These are phyloP conservation scores for Populus nigra DNA, from an alignment of 345 rosid genomes.

Conservation along the genomic window DNA sequence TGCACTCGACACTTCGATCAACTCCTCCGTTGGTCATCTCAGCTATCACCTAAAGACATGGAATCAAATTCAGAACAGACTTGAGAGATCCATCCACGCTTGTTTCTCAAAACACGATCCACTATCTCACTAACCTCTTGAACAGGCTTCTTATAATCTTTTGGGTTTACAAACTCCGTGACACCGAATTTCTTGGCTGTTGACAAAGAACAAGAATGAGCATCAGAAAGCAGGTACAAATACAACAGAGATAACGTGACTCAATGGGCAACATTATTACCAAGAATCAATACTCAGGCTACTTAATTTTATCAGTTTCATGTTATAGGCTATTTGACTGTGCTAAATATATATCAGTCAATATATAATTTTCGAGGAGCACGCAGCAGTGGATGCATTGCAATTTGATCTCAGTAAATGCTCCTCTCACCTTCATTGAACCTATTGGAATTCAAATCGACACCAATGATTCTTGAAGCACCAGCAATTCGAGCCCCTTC, in stretches of 20 bases:
- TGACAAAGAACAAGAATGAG: neutral
- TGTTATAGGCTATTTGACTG: too few relatives aligned
- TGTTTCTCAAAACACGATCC: too few relatives aligned
- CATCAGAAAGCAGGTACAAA: neutral
- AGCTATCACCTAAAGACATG: slow-evolving; percentile 36
- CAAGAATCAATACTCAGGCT: too few relatives aligned
- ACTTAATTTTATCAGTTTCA: too few relatives aligned
- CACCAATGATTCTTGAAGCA: slow-evolving; percentile 45
- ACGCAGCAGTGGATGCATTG: too few relatives aligned
- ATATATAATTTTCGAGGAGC: too few relatives aligned
- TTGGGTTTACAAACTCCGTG: slow-evolving; percentile 21
- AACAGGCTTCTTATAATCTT: slow-evolving; percentile 18
- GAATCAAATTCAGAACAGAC: neutral
- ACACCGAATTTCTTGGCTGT: slow-evolving; percentile 22
- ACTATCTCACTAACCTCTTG: slow-evolving; percentile 18
- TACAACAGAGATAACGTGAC: too few relatives aligned
- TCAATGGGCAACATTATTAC: too few relatives aligned
- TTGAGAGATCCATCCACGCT: neutral
- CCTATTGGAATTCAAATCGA: slow-evolving; percentile 36
- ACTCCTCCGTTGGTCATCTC: slow-evolving; percentile 53
- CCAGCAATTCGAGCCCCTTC: slow-evolving; percentile 39
- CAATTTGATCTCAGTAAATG: too few relatives aligned
- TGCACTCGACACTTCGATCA: slow-evolving; percentile 46
- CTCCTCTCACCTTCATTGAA: slow-evolving; percentile 21
- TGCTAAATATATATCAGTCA: too few relatives aligned